Evolutionary conservation across 1,284 basidiomycete species (phyloP), one percentile per base, ranked within the genome.

Genomic region (Mycena sp.): DNA sequence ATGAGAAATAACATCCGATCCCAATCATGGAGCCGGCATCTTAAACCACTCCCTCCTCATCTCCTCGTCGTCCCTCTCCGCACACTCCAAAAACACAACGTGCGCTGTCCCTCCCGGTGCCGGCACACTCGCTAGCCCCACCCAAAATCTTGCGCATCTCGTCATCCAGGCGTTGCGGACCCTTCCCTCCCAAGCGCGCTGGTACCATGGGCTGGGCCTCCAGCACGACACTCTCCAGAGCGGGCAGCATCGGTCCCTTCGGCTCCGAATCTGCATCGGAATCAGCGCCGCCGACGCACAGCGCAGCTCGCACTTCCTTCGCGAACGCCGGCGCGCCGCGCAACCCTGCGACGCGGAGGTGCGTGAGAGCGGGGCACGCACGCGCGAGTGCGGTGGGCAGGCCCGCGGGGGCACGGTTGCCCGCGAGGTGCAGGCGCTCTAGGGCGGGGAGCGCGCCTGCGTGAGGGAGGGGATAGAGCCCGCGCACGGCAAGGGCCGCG

Each of bases 401-500:
- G 0, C 83, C 84, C 40, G 79, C 73, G 0, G 85, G 85, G 59
- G 83, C 85, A 29, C 82, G 75, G 65, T 84, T 84, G 4, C 83
- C 84, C 26, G 79, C 73, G 7, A 86, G 79, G 53, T 83, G 81
- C 0, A 87, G 77, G 11, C 74, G 74, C 40, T 74, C 71, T 19
- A 87, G 75, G 3, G 50, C 63, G 3, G 84, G 85, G 72, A 86
- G 77, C 25, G 71, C 71, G 21, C 66, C 61, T 4, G 74, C 71
- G 16, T 76, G 77, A 1, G 83, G 83, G 64, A 81, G 82, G 10
- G 84, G 81, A 69, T 85, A 85, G 67, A 82, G 81, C 2, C 85
- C 85, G 11, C 78, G 77, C 2, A 85, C 68, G 6, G 76, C 70
- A 49, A 84, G 76, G 38, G 76, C 73, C 26, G 63, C 67, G 0